Evolutionary conservation across 2,329 filamentous ascomycete genomes (phyloP).

Genomic region (Colletotrichum viniferum): DNA sequence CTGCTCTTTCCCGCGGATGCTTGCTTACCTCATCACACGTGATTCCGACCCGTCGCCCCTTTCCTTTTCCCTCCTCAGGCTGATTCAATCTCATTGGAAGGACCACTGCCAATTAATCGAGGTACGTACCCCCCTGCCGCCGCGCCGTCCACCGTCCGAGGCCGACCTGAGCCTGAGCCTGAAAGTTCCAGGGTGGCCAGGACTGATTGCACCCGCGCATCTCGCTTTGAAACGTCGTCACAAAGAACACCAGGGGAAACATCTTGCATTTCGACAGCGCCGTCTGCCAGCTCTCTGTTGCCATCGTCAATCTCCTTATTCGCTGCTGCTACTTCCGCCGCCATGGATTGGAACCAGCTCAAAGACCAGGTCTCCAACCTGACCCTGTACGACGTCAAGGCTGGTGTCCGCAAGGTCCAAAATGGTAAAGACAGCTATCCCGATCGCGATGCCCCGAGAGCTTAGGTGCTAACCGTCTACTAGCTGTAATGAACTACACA

Average conservation of each 20-base stretch:
- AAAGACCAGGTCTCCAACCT: conserved; percentile 90
- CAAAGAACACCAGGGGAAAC: conserved; percentile 5
- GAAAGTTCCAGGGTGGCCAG: conserved; percentile 23
- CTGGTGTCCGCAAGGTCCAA: conserved; percentile 91
- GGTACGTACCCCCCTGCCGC: conserved; percentile 17
- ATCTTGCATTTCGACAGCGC: not conserved
- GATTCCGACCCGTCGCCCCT: not conserved
- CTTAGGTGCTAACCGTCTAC: conserved; percentile 31
- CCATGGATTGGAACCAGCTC: conserved; percentile 85
- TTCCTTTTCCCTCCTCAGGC: not conserved
- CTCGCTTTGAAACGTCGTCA: conserved; percentile 20
- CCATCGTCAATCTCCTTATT: not conserved
- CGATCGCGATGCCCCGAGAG: not conserved
- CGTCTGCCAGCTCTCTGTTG: not conserved
- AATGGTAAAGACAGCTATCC: conserved; percentile 71
- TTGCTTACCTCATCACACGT: not conserved
- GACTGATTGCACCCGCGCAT: not conserved
- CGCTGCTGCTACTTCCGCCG: conserved; percentile 25
- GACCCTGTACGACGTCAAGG: conserved; percentile 94
- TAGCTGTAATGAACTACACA: conserved; percentile 97
- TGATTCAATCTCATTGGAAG: not conserved
- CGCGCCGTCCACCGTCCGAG: conserved; percentile 10
- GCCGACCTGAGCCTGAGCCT: conserved; percentile 15
- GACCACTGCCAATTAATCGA: not conserved
- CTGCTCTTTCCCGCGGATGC: not conserved